Percentiles rank a stretch among this genome's conserved stretches.
Conservation (phyloP, 1,139 yeast species). For the Hyphopichia fennica region DNA sequence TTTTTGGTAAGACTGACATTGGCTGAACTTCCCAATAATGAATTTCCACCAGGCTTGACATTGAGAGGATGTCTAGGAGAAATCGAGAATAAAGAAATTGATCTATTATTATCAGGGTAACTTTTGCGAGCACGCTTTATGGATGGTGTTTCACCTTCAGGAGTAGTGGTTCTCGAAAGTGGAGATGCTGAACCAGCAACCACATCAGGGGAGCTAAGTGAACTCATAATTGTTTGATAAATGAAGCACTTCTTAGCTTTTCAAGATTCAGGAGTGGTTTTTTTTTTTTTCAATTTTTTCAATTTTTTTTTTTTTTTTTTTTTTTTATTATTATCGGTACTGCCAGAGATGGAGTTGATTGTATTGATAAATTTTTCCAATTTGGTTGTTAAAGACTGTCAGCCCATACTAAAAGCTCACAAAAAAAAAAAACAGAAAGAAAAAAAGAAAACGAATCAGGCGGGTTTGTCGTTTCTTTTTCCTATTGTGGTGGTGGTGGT, state of each 20-base stretch:
- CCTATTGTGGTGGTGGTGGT: neutral
- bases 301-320: no score
- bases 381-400: neutral
- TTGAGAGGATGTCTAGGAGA: slow-evolving; percentile 64
- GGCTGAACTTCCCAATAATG: slow-evolving; percentile 24
- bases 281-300: no score
- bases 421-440: no score
- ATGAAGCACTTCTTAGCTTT: no score
- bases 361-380: neutral
- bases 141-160: neutral
- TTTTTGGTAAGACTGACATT: slow-evolving; percentile 22
- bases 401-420: neutral
- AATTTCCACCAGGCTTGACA: slow-evolving; percentile 74
- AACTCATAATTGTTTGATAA: no score
- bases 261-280: no score
- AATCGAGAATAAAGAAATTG: slow-evolving; percentile 21
- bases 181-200: neutral
- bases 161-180: neutral
- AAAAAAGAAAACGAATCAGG: no score
- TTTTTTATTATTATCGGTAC: neutral
- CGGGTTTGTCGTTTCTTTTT: no score
- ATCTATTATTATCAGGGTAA: slow-evolving; percentile 17
- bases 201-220: no score
- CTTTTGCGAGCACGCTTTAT: neutral
- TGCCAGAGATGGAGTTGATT: neutral